These are phyloP conservation scores for Cladophialophora exuberans DNA, from an alignment of 2,329 filamentous ascomycete genomes.

Conservation along the genomic window DNA sequence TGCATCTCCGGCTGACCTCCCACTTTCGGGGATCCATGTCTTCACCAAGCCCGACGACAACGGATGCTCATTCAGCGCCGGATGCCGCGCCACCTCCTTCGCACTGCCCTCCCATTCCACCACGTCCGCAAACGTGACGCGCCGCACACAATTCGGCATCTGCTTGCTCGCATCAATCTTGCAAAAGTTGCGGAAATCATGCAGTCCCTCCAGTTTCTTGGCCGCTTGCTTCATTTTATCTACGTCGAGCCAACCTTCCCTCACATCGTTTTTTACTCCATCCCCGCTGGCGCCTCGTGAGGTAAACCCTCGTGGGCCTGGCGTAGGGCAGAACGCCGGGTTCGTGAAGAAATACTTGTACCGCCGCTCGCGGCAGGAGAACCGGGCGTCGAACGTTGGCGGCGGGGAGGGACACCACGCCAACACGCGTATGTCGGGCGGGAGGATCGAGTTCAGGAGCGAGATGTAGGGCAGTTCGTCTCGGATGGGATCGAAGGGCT, in stretches of 20 bases:
- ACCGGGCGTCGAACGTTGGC: constrained; percentile 81
- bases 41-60: constrained; percentile 4
- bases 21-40: too few relatives aligned
- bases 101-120: constrained; percentile 65
- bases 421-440: constrained; percentile 83
- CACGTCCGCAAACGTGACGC: constrained; percentile 80
- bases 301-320: constrained; percentile 55
- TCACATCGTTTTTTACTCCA: constrained; percentile 38
- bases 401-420: constrained; percentile 91
- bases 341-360: constrained; percentile 99
- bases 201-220: constrained; percentile 74
- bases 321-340: constrained; percentile 76
- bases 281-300: constrained; percentile 32
- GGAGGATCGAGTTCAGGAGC: constrained; percentile 83
- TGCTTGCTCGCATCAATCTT: constrained; percentile 90
- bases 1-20: neutral
- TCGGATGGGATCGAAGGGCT: constrained; percentile 65
- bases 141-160: constrained; percentile 78
- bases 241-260: constrained; percentile 83
- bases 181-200: constrained; percentile 98
- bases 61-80: constrained; percentile 34
- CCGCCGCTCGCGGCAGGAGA: constrained; percentile 86
- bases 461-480: constrained; percentile 86
- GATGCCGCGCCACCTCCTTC: constrained; percentile 58
- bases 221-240: constrained; percentile 83